Conservation (phyloP, 805 yeast species). For the Brettanomyces naardenensis region DNA sequence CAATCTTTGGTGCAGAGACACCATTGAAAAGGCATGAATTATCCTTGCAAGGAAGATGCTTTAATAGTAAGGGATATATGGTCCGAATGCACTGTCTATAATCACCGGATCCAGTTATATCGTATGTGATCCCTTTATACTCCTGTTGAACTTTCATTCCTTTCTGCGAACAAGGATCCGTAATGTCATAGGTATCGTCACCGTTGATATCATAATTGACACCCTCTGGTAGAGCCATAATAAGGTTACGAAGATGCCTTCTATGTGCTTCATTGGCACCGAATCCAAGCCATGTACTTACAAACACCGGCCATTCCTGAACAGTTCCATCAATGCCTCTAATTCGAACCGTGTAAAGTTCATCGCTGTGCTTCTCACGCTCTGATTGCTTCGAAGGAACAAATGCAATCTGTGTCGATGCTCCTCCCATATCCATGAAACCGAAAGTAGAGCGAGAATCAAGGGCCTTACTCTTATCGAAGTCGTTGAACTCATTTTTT, state of each 20-base stretch:
- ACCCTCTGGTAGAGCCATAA: conserved; percentile 39
- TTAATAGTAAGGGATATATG: conserved; percentile 69
- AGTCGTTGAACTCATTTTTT: conserved; percentile 52
- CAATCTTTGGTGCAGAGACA: conserved; percentile 84
- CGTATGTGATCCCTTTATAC: conserved; percentile 39
- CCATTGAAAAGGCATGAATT: conserved; percentile 93
- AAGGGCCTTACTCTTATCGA: conserved; percentile 18
- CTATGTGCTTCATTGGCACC: conserved; percentile 93
- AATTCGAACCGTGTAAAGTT: conserved; percentile 57
- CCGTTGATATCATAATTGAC: conserved; percentile 36
- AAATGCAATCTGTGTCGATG: conserved; percentile 93
- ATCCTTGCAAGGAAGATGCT: conserved; percentile 75
- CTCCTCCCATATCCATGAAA: conserved; percentile 99
- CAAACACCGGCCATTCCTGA: conserved; percentile 81
- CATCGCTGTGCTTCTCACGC: conserved; percentile 58
- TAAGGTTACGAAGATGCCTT: conserved; percentile 53
- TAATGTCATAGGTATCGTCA: conserved; percentile 38
- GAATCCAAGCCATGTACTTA: conserved; percentile 94
- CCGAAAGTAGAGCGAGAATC: conserved; percentile 51
- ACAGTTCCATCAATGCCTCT: conserved; percentile 62
- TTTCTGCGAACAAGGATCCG: conserved; percentile 78
- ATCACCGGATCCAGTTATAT: conserved; percentile 68
- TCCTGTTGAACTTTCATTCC: conserved; percentile 44
- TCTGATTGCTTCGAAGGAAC: conserved; percentile 66
- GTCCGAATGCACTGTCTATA: conserved; percentile 64